Percentiles rank a stretch among this genome's conserved stretches.
These are phyloP conservation scores for Pythium oligandrum DNA, from an alignment of 352 stramenopile genomes.

Conservation along the genomic window DNA sequence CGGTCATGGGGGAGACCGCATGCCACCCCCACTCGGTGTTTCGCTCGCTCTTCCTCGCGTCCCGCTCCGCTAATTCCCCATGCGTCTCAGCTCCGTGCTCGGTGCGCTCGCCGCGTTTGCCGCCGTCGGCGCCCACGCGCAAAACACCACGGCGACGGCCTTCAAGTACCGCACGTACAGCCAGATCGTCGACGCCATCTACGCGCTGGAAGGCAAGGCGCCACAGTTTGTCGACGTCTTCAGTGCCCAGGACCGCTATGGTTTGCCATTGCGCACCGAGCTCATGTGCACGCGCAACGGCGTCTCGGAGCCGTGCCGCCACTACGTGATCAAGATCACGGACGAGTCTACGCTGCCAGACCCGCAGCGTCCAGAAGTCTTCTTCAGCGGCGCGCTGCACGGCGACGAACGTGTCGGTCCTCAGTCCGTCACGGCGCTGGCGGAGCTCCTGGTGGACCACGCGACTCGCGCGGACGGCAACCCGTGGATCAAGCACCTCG, in stretches of 20 bases:
- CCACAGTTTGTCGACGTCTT: conserved; percentile 74
- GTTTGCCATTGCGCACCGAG: conserved; percentile 41
- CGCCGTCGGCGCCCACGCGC: not conserved
- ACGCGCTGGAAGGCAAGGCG: conserved; percentile 46
- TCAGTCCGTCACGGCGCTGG: conserved; percentile 72
- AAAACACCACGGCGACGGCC: conserved; percentile 1
- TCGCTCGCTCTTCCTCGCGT: too few species aligned
- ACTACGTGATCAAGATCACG: conserved; percentile 86
- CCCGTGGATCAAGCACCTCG: conserved; percentile 60
- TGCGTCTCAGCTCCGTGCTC: too few species aligned
- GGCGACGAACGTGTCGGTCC: conserved; percentile 93
- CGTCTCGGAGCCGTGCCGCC: conserved; percentile 41
- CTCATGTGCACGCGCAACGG: conserved; percentile 42
- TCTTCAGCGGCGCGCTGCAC: conserved; percentile 93
- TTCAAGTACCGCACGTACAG: conserved; percentile 58
- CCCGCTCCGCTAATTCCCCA: too few species aligned
- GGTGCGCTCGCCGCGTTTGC: too few species aligned
- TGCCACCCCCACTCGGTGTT: too few species aligned
- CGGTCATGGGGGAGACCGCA: too few species aligned
- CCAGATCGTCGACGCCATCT: conserved; percentile 63
- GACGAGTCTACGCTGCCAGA: conserved; percentile 60
- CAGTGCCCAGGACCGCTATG: conserved; percentile 75
- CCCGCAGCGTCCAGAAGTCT: conserved; percentile 85
- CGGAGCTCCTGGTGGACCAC: conserved; percentile 58
- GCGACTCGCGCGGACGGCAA: conserved; percentile 33